These are phyloP conservation scores for Aurifilum marmelostoma DNA, from an alignment of 2,329 filamentous ascomycete species.

Conservation along the genomic window DNA sequence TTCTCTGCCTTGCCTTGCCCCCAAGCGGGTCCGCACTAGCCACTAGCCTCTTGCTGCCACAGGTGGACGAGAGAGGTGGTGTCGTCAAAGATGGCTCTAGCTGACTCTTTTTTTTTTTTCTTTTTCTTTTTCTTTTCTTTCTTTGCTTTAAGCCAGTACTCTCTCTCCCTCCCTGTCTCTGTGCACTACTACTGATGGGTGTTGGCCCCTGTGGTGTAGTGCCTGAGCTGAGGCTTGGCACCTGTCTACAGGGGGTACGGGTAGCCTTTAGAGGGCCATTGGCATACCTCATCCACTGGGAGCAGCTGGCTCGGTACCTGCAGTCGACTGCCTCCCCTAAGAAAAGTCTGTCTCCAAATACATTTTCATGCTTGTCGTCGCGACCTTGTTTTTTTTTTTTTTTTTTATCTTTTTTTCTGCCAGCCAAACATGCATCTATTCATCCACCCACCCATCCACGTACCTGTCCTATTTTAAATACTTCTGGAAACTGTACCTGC, in stretches of 20 bases:
- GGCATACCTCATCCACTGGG: background rate
- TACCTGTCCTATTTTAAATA: background rate
- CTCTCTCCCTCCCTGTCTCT: too few species aligned
- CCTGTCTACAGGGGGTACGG: background rate
- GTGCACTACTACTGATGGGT: too few species aligned
- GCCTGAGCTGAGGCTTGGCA: conserved; percentile 1
- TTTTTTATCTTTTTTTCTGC: background rate
- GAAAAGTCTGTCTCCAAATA: background rate
- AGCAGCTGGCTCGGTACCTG: background rate
- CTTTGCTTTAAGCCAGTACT: too few species aligned
- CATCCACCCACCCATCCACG: too few species aligned
- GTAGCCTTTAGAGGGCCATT: background rate
- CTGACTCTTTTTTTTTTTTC: background rate
- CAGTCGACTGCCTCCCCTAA: background rate
- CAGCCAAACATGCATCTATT: background rate
- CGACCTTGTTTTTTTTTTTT: background rate
- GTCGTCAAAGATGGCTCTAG: conserved; percentile 1
- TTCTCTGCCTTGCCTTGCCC: conserved; percentile 3
- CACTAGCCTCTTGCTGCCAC: background rate
- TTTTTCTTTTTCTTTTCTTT: too few species aligned
- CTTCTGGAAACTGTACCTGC: background rate
- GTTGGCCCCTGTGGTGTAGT: background rate
- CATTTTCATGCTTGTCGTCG: background rate
- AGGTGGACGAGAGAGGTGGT: background rate
- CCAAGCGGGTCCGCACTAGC: conserved; percentile 10